Evolutionary conservation across 768 basidiomycete genomes (phyloP).

Genomic region (Calocybe gangraenosa): DNA sequence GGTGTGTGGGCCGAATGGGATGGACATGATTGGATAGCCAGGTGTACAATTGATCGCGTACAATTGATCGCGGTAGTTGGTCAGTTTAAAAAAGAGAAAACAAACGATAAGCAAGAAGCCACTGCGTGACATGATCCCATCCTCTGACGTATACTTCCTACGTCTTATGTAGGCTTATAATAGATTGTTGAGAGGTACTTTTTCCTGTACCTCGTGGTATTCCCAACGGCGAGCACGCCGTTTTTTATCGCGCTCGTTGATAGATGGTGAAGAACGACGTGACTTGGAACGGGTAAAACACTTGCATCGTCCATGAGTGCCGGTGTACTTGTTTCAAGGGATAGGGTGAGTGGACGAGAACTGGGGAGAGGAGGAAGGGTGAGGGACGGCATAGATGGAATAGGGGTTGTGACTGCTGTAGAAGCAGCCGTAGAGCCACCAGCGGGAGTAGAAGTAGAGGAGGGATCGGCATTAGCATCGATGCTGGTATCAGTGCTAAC

Average conservation of each 20-base stretch:
- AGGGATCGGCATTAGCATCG: background rate
- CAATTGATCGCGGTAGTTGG: too few relatives aligned
- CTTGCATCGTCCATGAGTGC: constrained; percentile 81
- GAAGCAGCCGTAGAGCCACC: constrained; percentile 9
- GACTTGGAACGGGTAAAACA: constrained; percentile 88
- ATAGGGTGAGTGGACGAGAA: constrained; percentile 14
- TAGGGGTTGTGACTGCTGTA: background rate
- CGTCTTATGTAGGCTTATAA: constrained; percentile 60
- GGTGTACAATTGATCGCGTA: too few relatives aligned
- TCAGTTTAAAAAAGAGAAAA: background rate
- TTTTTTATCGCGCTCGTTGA: constrained; percentile 94
- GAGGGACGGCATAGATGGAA: constrained; percentile 60
- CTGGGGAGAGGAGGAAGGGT: background rate
- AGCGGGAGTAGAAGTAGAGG: background rate
- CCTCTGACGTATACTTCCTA: background rate
- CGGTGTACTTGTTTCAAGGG: constrained; percentile 25
- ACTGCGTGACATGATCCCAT: background rate
- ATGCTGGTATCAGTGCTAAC: too few relatives aligned
- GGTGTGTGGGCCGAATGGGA: too few relatives aligned
- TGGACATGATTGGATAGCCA: too few relatives aligned
- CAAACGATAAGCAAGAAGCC: background rate
- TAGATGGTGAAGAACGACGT: constrained; percentile 92
- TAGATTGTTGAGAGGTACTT: constrained; percentile 90
- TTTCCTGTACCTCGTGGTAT: constrained; percentile 85
- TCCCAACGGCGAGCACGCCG: constrained; percentile 89